phyloP scores from a whole-genome alignment of 2,329 filamentous ascomycete species.

The Magnaporthiopsis poae region DNA sequence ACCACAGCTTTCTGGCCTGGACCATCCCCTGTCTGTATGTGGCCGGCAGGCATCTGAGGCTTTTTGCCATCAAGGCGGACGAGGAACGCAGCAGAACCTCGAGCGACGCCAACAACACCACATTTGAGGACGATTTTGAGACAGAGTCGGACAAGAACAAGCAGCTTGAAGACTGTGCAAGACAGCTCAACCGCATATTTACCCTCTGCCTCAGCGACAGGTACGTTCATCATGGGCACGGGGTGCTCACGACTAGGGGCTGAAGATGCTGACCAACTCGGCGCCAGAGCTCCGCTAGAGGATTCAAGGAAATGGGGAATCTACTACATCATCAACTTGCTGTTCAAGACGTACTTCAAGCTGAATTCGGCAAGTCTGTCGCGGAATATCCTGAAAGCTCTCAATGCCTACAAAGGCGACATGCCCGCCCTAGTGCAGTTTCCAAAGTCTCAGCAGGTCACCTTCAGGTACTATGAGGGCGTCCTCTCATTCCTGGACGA shows the following conservation, averaged over 20 bases:
- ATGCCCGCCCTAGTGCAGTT: constrained; percentile 73
- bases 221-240: constrained; percentile 35
- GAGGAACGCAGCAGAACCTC: constrained; percentile 44
- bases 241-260: no score
- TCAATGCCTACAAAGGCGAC: constrained; percentile 67
- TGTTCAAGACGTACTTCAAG: constrained; percentile 98
- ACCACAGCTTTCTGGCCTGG: constrained; percentile 72
- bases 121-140: constrained; percentile 73
- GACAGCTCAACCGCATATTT: constrained; percentile 86
- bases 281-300: constrained; percentile 41
- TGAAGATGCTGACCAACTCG: not conserved
- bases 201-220: constrained; percentile 81
- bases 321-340: constrained; percentile 84
- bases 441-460: constrained; percentile 82
- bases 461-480: constrained; percentile 92
- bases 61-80: constrained; percentile 87
- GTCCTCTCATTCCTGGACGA: constrained; percentile 92
- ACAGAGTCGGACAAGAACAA: constrained; percentile 67
- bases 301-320: constrained; percentile 97
- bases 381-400: constrained; percentile 77
- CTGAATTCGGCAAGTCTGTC: constrained; percentile 82
- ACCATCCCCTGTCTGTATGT: constrained; percentile 84
- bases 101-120: constrained; percentile 28
- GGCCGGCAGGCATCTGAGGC: constrained; percentile 72
- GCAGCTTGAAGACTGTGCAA: constrained; percentile 80